Evolutionary conservation across 1,139 yeast genomes (phyloP).

Genomic region (Ogataea hybrid): DNA sequence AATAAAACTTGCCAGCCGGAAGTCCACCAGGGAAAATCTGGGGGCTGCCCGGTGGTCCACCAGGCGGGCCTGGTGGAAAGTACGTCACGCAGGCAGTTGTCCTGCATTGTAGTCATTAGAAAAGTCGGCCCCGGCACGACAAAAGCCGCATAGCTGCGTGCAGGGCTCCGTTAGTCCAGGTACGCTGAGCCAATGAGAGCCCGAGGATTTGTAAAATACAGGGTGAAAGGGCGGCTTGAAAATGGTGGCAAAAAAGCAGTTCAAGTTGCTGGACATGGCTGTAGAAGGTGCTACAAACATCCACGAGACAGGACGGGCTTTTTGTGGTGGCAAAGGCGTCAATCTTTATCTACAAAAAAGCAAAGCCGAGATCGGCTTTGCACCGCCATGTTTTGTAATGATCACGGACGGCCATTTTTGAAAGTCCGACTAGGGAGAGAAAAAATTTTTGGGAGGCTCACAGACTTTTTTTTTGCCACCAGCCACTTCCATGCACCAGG

Average conservation of each 20-base stretch:
- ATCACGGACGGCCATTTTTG: background rate
- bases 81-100: constrained; percentile 2
- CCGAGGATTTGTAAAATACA: constrained; percentile 14
- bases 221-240: background rate
- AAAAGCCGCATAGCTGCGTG: constrained; percentile 14
- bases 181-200: constrained; percentile 14
- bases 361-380: constrained; percentile 9
- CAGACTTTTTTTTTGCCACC: background rate
- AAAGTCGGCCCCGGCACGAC: constrained; percentile 14
- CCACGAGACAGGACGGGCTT: background rate
- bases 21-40: constrained; percentile 4
- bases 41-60: constrained; percentile 2
- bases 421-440: background rate
- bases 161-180: constrained; percentile 13
- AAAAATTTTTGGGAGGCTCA: too few species aligned
- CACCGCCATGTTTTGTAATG: background rate
- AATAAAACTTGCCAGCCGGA: constrained; percentile 1
- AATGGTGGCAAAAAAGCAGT: background rate
- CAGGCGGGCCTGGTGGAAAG: background rate
- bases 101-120: constrained; percentile 6
- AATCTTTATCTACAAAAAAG: background rate
- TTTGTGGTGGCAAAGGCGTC: background rate
- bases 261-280: background rate
- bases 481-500: background rate
- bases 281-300: background rate